phyloP scores from a whole-genome alignment of 371 early-diverging fungal genomes.

The Lichtheimia hyalospora region DNA sequence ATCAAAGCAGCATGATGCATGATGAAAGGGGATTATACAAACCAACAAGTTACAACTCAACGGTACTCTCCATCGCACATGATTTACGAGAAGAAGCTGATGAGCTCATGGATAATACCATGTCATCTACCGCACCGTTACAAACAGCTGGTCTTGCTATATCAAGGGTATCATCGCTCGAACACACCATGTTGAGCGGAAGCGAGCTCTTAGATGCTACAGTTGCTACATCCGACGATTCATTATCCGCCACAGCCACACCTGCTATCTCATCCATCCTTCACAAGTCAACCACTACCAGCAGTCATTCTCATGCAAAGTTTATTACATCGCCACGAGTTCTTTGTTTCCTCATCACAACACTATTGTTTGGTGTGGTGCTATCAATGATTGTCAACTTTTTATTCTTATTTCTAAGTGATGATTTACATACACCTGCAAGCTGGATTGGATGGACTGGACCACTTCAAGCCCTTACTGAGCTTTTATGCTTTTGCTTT shows the following conservation, averaged over 20 bases:
- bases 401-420: constrained; percentile 28
- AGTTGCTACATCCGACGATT: no score
- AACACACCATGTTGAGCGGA: no score
- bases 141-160: neutral
- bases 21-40: neutral
- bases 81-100: neutral
- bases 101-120: neutral
- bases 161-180: neutral
- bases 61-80: neutral
- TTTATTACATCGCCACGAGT: constrained; percentile 13
- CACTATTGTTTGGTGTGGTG: constrained; percentile 29
- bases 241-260: neutral
- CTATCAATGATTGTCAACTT: constrained; percentile 44
- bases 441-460: constrained; percentile 38
- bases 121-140: neutral
- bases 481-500: constrained; percentile 34
- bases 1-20: neutral
- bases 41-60: neutral
- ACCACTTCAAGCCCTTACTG: constrained; percentile 31
- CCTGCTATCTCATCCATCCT: neutral
- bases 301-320: neutral
- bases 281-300: neutral
- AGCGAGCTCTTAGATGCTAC: no score
- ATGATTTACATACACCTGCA: constrained; percentile 29
- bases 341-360: constrained; percentile 27